A percentile compares a stretch with the other conserved stretches of the same genome.
These are phyloP conservation scores for Insectozyma bohioensis DNA, from an alignment of 1,139 yeast species.

Conservation along the genomic window DNA sequence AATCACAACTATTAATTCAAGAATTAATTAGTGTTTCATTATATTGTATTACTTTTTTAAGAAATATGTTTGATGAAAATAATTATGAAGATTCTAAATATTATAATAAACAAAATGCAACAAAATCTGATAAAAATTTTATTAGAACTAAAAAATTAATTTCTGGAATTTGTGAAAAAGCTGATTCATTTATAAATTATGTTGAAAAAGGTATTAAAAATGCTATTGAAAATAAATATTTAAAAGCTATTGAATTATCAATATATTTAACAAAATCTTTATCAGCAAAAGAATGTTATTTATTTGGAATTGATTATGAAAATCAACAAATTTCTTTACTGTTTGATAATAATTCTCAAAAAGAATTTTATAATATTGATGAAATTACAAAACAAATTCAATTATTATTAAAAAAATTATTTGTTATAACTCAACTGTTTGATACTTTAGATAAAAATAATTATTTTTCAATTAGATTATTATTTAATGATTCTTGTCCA, in stretches of 20 bases:
- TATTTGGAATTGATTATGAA: conserved; percentile 45
- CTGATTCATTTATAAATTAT: conserved; percentile 42
- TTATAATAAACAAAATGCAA: conserved; percentile 23
- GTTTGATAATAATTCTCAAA: conserved; percentile 1
- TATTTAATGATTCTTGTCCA: conserved; percentile 50
- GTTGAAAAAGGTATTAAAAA: conserved; percentile 49
- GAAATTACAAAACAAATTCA: conserved; percentile 27
- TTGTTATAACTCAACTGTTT: conserved; percentile 51
- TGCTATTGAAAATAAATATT: conserved; percentile 37
- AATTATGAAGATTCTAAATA: conserved; percentile 44
- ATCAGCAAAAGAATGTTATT: conserved; percentile 48
- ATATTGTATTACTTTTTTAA: conserved; percentile 51
- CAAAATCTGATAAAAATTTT: conserved; percentile 20
- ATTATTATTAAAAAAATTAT: conserved; percentile 43
- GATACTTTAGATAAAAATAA: conserved; percentile 48
- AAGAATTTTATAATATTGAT: conserved; percentile 16
- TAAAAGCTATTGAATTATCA: conserved; percentile 46
- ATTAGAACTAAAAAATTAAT: conserved; percentile 46
- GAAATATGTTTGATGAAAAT: conserved; percentile 52
- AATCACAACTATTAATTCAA: conserved; percentile 41
- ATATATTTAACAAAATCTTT: conserved; percentile 38
- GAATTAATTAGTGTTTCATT: conserved; percentile 47
- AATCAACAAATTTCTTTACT: conserved; percentile 8
- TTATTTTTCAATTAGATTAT: conserved; percentile 43
- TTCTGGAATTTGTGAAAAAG: conserved; percentile 33